A percentile compares a stretch with the other conserved stretches of the same genome.
Evolutionary conservation across 148 eudicot genomes (phyloP).

Genomic region (Cornus kousa): DNA sequence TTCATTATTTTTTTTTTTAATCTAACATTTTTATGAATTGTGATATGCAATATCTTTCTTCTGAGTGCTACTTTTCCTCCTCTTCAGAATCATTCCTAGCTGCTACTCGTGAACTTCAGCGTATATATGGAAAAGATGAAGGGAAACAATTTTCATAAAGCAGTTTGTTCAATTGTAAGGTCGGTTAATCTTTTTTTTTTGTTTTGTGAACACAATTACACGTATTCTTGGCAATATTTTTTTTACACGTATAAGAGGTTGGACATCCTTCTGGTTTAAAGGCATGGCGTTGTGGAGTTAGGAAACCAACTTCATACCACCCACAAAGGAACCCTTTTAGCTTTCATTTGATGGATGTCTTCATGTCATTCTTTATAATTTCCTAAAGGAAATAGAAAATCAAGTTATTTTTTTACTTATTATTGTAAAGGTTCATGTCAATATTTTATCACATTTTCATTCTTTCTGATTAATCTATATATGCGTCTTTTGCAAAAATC

Average conservation of each 20-base stretch:
- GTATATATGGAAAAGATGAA: slow-evolving; percentile 70
- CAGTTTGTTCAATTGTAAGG: slow-evolving; percentile 5
- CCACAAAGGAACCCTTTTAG: neutral
- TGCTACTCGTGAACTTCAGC: slow-evolving; percentile 77
- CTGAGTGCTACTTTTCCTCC: neutral
- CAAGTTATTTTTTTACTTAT: neutral
- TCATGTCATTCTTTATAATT: neutral
- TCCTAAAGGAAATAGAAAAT: neutral
- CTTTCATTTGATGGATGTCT: neutral
- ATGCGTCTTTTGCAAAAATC: too few relatives aligned
- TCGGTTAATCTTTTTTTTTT: slow-evolving; percentile 4
- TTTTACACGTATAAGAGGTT: neutral
- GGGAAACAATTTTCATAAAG: slow-evolving; percentile 26
- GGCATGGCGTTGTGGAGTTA: neutral
- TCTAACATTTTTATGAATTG: neutral
- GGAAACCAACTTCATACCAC: neutral
- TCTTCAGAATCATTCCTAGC: slow-evolving; percentile 64
- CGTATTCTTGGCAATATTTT: neutral
- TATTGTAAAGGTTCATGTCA: too few relatives aligned
- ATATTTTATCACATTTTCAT: too few relatives aligned
- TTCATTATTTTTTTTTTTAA: too few relatives aligned
- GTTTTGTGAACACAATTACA: neutral
- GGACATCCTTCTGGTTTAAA: neutral
- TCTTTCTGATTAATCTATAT: too few relatives aligned
- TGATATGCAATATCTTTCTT: neutral